Percentiles rank a stretch among this genome's conserved stretches.
These are phyloP conservation scores for Vigna radiata DNA, from an alignment of 306 rosid species.

Conservation along the genomic window DNA sequence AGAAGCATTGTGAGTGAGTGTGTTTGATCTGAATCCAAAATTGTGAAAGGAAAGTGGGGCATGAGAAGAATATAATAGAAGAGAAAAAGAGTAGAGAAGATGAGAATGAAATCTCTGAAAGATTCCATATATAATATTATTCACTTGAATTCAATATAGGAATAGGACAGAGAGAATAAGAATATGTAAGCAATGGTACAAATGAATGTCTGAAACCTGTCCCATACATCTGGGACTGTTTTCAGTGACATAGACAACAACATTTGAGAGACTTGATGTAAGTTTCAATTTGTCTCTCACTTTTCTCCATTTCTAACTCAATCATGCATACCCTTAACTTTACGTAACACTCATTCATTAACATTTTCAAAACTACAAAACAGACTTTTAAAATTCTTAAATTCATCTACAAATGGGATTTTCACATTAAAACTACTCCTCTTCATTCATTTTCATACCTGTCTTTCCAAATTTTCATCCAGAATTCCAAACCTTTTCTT, in stretches of 20 bases:
- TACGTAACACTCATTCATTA: not conserved
- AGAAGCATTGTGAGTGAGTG: slow-evolving; percentile 6
- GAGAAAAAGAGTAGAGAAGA: slow-evolving; percentile 35
- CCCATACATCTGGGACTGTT: slow-evolving; percentile 51
- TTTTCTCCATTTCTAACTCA: slow-evolving; percentile 47
- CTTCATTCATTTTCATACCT: not conserved
- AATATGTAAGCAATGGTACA: slow-evolving; percentile 49
- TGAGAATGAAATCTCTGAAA: slow-evolving; percentile 55
- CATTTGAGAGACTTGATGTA: slow-evolving; percentile 44
- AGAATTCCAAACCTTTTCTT: not conserved
- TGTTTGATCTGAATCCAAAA: slow-evolving; percentile 48
- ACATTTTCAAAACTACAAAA: not conserved
- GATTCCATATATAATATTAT: slow-evolving; percentile 52
- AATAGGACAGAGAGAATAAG: slow-evolving; percentile 57
- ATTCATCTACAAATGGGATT: not conserved
- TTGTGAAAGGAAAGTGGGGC: slow-evolving; percentile 44
- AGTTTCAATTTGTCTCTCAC: slow-evolving; percentile 56
- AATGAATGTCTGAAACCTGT: slow-evolving; percentile 49
- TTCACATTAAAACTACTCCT: not conserved
- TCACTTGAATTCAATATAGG: slow-evolving; percentile 40
- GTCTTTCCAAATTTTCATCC: not conserved
- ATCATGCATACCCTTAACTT: slow-evolving; percentile 17
- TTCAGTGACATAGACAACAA: slow-evolving; percentile 48
- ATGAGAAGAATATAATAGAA: slow-evolving; percentile 34
- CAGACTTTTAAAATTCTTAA: not conserved